A percentile compares a stretch with the other conserved stretches of the same genome.
phyloP scores from a whole-genome alignment of 768 basidiomycete genomes.

The Lactarius sp. region DNA sequence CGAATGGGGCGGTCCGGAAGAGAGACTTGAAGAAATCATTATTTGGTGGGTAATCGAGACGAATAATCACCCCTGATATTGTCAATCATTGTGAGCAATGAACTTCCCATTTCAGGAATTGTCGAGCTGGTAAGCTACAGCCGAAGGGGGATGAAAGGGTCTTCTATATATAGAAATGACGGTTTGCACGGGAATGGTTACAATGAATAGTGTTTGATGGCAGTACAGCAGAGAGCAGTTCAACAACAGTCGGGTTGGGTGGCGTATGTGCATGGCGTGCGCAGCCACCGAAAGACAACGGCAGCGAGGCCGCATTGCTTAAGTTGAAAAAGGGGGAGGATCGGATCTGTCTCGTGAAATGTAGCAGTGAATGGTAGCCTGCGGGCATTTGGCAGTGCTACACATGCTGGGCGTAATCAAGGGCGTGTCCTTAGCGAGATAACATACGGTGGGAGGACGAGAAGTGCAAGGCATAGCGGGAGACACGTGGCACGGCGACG shows the following conservation, averaged over 20 bases:
- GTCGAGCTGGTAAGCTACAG: background rate
- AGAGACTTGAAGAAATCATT: background rate
- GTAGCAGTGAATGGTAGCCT: background rate
- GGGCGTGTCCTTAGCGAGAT: conserved; percentile 6
- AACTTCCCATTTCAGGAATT: conserved; percentile 7
- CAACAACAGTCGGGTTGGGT: background rate
- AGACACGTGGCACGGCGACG: conserved; percentile 24
- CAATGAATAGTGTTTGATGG: conserved; percentile 6
- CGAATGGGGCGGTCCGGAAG: background rate
- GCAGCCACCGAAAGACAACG: conserved; percentile 12
- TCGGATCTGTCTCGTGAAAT: background rate
- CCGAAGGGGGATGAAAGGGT: conserved; percentile 21
- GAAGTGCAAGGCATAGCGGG: conserved; percentile 12
- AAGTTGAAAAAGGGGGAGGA: conserved; percentile 11
- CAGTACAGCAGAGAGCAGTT: conserved; percentile 1
- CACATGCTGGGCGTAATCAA: conserved; percentile 6
- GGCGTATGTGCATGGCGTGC: conserved; percentile 2
- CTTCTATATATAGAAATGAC: conserved; percentile 16
- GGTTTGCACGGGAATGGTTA: conserved; percentile 20
- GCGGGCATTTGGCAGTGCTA: background rate
- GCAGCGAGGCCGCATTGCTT: conserved; percentile 8
- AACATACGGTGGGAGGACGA: conserved; percentile 10
- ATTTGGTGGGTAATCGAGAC: background rate
- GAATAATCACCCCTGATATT: conserved; percentile 5
- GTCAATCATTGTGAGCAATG: conserved; percentile 16